Base-by-base conservation (phyloP, 2,329 filamentous ascomycete species). In the Xylariaceae sp. region DNA sequence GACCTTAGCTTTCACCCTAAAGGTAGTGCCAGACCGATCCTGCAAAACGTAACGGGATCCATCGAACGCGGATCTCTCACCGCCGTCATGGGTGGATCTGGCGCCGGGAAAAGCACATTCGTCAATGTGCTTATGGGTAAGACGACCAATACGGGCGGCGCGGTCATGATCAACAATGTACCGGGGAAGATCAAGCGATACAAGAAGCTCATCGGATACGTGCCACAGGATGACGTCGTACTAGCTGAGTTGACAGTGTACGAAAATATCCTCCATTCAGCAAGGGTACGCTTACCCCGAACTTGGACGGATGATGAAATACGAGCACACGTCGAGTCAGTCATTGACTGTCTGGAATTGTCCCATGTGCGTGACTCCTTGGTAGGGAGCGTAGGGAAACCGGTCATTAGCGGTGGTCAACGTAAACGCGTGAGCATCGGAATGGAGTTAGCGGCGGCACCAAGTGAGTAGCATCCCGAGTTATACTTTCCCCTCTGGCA, bases 91-190 rank as follows among this genome's bases (percentile, higher is more conserved):
- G 82, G 82, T 6, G 81, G 81, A 5, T 82, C 79, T 1, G 82
- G 82, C n/a, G 82, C 82, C 1, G 82, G 82, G 26, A 85, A 85
- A 67, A 81, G 79, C 18, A 85, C 82, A 0, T 84, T 86, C 57
- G 75, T 85, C 29, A 85, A 85, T 53, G 79, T 84, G 21, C 74
- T 85, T n/a, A 85, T 85, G 81, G 83, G 83, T 12, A 85, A 85
- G 68, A 75, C 72, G 0, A 75, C 71, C 32, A 76, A 80, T 56
- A 85, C 80, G 0, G 72, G 74, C 0, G 83, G 83, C 2, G 61
- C 72, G 0, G 78, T 83, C 21, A 79, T 77, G 45, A 76, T 85
- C 60, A 86, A 85, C 58, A 79, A 78, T n/a, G 71, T 73, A 3
- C 73, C 77, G 0, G 75, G 77, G 12, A 76, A 75, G 58, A 74